phyloP scores from a whole-genome alignment of 2,329 filamentous ascomycete genomes.

The Cladophialophora chaetospira region DNA sequence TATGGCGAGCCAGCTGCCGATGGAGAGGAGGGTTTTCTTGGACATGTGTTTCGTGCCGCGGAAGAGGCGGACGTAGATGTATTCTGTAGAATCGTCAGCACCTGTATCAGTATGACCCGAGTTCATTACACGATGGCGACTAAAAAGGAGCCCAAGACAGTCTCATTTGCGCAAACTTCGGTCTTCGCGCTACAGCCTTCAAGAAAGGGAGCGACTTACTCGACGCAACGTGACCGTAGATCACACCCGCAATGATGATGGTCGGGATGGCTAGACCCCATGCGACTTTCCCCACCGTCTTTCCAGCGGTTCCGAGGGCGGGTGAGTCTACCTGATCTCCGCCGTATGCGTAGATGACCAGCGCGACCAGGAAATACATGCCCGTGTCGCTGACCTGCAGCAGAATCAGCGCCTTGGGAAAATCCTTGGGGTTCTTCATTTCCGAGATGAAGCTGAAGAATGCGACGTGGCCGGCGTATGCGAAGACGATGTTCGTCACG shows the following conservation, averaged over 20 bases:
- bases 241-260: constrained; percentile 70
- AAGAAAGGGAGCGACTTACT: too few species aligned
- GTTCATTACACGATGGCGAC: too few species aligned
- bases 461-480: constrained; percentile 69
- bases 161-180: too few species aligned
- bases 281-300: constrained; percentile 62
- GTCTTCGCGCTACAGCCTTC: too few species aligned
- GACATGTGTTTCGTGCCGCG: constrained; percentile 59
- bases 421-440: constrained; percentile 62
- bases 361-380: constrained; percentile 67
- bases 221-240: constrained; percentile 68
- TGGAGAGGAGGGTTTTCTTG: constrained; percentile 54
- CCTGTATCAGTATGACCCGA: too few species aligned
- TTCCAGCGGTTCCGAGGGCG: constrained; percentile 64
- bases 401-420: constrained; percentile 63
- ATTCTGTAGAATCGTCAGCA: too few species aligned
- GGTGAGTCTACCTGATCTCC: constrained; percentile 65
- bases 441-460: constrained; percentile 70
- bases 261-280: constrained; percentile 71
- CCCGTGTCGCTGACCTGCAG: constrained; percentile 61
- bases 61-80: constrained; percentile 66
- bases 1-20: constrained; percentile 61
- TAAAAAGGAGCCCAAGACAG: too few species aligned
- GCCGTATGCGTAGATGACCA: constrained; percentile 68
- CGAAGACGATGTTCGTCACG: constrained; percentile 70